Evolutionary conservation across 225 moss, liverwort and hornwort genomes (phyloP).

Genomic region (Polytrichum formosum): DNA sequence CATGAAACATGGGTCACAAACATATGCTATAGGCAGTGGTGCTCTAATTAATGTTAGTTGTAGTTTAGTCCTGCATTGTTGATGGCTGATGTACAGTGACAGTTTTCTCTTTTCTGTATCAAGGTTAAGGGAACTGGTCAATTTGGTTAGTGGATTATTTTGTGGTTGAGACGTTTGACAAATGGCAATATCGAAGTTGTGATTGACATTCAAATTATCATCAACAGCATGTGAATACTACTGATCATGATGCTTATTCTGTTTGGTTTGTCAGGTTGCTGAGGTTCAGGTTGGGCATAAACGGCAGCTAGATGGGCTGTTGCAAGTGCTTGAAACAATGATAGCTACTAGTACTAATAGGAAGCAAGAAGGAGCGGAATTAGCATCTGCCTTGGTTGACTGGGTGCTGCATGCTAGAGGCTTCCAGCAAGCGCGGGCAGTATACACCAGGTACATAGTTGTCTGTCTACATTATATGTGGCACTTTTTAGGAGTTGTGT

Average conservation of each 20-base stretch:
- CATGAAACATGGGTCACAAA: too few species aligned
- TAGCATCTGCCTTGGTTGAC: constrained; percentile 56
- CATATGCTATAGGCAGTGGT: too few species aligned
- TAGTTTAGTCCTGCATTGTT: too few species aligned
- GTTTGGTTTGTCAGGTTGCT: constrained; percentile 46
- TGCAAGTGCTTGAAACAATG: constrained; percentile 50
- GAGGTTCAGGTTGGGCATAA: constrained; percentile 51
- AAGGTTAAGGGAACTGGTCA: too few species aligned
- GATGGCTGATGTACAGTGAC: too few species aligned
- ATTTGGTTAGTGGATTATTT: too few species aligned
- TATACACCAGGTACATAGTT: constrained; percentile 36
- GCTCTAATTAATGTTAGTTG: too few species aligned
- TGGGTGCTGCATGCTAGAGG: constrained; percentile 71
- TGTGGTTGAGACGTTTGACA: background rate
- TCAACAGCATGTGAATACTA: background rate
- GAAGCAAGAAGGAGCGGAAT: constrained; percentile 60
- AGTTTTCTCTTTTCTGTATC: too few species aligned
- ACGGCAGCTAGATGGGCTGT: constrained; percentile 37
- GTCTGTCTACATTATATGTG: background rate
- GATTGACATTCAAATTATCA: background rate
- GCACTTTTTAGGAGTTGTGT: background rate
- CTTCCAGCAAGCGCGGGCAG: constrained; percentile 63
- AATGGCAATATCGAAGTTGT: background rate
- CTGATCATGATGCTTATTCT: background rate
- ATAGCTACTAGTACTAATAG: constrained; percentile 51